Base-by-base conservation (phyloP, 371 early-diverging fungal species). In the Blastocladiella emersonii region DNA sequence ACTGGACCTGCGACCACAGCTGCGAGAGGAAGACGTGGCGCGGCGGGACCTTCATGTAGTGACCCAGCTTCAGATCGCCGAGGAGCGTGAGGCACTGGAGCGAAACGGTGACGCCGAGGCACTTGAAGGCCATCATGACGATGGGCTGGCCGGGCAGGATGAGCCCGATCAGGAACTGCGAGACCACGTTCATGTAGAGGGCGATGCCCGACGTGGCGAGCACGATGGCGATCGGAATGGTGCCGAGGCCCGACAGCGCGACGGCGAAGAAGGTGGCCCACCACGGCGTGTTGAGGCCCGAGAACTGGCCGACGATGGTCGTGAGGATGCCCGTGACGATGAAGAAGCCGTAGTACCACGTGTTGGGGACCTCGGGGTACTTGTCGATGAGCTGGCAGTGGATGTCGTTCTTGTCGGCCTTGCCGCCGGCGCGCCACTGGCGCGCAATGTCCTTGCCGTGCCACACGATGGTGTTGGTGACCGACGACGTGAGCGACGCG, bases 201-300 rank as follows among this genome's bases (percentile, higher is more conserved):
- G 78, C 74, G 57, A 83, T 81, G 64, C 83, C 75, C 13, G 75
- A 66, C 19, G 89, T 73, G 34, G 90, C 90, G 43, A 78, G 76
- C 57, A 88, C 78, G 59, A 88, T 85, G 71, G 89, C 91, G 51
- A 90, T 79, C 1, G 94, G 91, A 6, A 93, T 51, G 15, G 53
- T 51, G 21, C 21, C 68, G 8, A 88, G 76, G 68, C 90, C 83
- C 61, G 86, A 66, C 25, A 76, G 66, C 30, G 86, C 74, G 6
- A 91, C 68, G 34, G 71, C 67, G 37, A 87, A 77, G 39, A 88
- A 88, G 59, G 49, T 74, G 65, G 80, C 86, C 84, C 84, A 87
- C 85, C 85, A 87, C 3, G 81, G 80, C 5, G 82, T 65, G 19
- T 73, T 76, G 67, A 82, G 23, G n/a, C 10, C 48, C n/a, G 48